phyloP scores from a whole-genome alignment of 208 protist genomes.

The Trypanosoma boissoni region DNA sequence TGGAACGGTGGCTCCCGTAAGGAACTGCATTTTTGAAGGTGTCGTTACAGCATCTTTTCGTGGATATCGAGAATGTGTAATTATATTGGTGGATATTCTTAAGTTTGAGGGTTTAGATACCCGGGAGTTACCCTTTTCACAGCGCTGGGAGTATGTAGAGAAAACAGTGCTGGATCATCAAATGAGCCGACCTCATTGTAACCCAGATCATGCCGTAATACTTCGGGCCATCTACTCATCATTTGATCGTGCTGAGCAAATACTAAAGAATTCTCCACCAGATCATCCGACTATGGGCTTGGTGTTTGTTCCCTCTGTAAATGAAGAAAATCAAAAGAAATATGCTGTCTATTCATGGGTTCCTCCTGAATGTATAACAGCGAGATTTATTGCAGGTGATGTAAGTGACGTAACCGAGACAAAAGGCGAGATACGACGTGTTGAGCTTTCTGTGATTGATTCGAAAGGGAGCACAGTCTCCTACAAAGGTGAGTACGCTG shows the following conservation, averaged over 20 bases:
- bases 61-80: conserved; percentile 51
- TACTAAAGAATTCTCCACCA: conserved; percentile 34
- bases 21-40: conserved; percentile 58
- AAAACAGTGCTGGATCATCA: conserved; percentile 62
- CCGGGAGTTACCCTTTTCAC: conserved; percentile 41
- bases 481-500: conserved; percentile 70
- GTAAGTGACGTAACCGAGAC: conserved; percentile 29
- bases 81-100: conserved; percentile 77
- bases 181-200: conserved; percentile 62
- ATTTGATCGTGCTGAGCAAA: conserved; percentile 28
- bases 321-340: conserved; percentile 19
- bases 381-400: conserved; percentile 45
- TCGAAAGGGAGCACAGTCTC: conserved; percentile 30
- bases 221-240: conserved; percentile 46
- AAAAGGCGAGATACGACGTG: conserved; percentile 39
- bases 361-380: conserved; percentile 45
- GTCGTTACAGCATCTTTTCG: conserved; percentile 56
- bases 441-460: conserved; percentile 31
- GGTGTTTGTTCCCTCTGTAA: conserved; percentile 47
- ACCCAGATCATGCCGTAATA: conserved; percentile 47
- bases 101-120: conserved; percentile 61
- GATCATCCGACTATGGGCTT: conserved; percentile 60
- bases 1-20: conserved; percentile 20
- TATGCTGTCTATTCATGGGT: conserved; percentile 47
- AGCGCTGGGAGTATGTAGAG: conserved; percentile 57